phyloP scores from a whole-genome alignment of 2,329 filamentous ascomycete genomes.

The Xylariomycetidae sp. region DNA sequence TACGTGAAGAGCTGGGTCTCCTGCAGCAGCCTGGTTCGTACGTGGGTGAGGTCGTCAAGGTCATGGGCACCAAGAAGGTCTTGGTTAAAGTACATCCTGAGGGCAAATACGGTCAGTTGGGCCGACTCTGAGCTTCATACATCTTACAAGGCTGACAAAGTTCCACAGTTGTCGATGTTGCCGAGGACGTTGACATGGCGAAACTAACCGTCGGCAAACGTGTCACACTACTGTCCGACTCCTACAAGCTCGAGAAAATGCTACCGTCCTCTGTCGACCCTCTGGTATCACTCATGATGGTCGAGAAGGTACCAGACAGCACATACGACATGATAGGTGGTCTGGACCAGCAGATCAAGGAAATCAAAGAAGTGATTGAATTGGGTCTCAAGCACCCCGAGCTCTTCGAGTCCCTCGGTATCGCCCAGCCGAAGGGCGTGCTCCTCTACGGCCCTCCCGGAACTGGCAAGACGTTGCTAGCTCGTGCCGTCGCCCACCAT shows the following conservation, averaged over 20 bases:
- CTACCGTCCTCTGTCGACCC: slow-evolving; percentile 96
- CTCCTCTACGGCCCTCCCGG: slow-evolving; percentile 93
- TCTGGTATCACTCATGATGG: slow-evolving; percentile 99
- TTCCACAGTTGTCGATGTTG: slow-evolving; percentile 79
- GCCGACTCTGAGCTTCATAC: too few species aligned
- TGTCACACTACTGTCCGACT: slow-evolving; percentile 91
- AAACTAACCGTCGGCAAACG: slow-evolving; percentile 98
- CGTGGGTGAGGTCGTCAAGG: slow-evolving; percentile 99
- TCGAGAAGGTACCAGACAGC: slow-evolving; percentile 98
- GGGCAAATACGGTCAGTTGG: slow-evolving; percentile 98
- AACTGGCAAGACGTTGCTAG: slow-evolving; percentile 93
- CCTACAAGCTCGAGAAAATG: slow-evolving; percentile 98
- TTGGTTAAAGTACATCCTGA: slow-evolving; percentile 98
- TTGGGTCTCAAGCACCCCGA: slow-evolving; percentile 97
- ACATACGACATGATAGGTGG: slow-evolving; percentile 99
- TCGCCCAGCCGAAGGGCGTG: slow-evolving; percentile 96
- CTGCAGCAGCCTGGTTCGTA: slow-evolving; percentile 97
- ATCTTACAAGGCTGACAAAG: slow-evolving; percentile 22
- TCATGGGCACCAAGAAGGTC: slow-evolving; percentile 99
- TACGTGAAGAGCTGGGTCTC: slow-evolving; percentile 91
- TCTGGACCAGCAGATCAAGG: slow-evolving; percentile 97
- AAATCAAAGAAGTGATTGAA: slow-evolving; percentile 99
- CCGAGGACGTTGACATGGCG: slow-evolving; percentile 86
- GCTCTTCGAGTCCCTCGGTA: slow-evolving; percentile 97
- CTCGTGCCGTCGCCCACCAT: slow-evolving; percentile 93